Evolutionary conservation across 2,329 filamentous ascomycete genomes (phyloP), one percentile per base, ranked within the genome.

Genomic region (Lachnellula cervina): DNA sequence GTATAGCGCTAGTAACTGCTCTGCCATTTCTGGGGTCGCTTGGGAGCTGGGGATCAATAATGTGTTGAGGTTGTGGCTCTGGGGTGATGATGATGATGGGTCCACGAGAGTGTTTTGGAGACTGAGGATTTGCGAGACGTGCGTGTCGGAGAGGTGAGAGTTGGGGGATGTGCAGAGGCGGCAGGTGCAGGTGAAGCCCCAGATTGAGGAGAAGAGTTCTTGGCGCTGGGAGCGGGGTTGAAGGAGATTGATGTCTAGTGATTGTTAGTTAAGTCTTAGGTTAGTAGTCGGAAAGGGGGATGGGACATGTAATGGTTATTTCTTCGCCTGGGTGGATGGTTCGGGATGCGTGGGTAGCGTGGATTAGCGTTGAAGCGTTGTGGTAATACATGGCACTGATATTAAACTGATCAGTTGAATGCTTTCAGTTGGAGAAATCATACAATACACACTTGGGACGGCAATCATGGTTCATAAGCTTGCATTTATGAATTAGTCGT

Each of bases 121-220:
- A 16, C 59, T 55, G 8, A 60, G 54, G 35, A 75, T 73, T 37
- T 69, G 60, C 3, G 54, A 51, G 14, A 74, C 66, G 17, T 72
- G 68, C 7, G 56, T 52, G 52, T 74, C 72, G n/a, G 71, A 73
- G 52, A 67, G 65, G 11, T 61, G 61, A 35, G 63, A 61, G 8
- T 67, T 43, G 38, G 61, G 17, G 60, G 61, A 60, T 6, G 66
- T 70, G 61, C 73, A 76, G 11, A 69, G 63, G 0, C 61, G 56
- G 54, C 73, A 76, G n/a, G 65, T 64, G 60, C 74, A 76, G 5
- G 59, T 37, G 56, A 76, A 76, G 6, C 70, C 70, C 73, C 73
- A 76, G 46, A 66, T 64, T 13, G 64, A 60, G 3, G 63, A 54
- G 1, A 75, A 64, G 13, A 61, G 61, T 32, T 62, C 54, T 38